phyloP scores from a whole-genome alignment of 768 basidiomycete species.

The Rhodotorula graminis region DNA sequence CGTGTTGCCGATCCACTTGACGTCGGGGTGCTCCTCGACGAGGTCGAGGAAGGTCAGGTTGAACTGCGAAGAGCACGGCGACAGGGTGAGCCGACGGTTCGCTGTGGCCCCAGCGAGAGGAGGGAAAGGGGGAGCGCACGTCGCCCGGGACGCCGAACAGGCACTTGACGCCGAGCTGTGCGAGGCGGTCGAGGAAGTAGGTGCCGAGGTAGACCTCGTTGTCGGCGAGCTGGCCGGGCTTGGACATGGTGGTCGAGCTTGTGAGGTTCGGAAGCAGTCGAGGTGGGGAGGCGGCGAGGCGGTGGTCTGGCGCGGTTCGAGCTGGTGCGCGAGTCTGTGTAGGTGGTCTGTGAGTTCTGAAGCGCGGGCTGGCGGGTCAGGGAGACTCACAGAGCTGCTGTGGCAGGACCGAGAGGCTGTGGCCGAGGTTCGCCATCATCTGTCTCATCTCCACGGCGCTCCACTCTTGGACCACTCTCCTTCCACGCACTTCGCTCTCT shows the following conservation, averaged over 20 bases:
- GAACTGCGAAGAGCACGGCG: conserved; percentile 20
- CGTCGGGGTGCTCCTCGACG: conserved; percentile 29
- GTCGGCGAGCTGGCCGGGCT: conserved; percentile 24
- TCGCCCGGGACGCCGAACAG: conserved; percentile 35
- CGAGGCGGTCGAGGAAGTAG: conserved; percentile 44
- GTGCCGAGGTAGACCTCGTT: conserved; percentile 44
- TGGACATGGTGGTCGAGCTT: conserved; percentile 2
- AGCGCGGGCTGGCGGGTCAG: too few relatives aligned
- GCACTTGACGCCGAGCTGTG: conserved; percentile 25
- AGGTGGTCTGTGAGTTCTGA: background rate
- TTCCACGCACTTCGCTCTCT: too few relatives aligned
- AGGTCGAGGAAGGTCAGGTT: conserved; percentile 40
- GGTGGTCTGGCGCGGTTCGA: background rate
- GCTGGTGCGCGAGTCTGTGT: background rate
- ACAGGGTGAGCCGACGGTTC: background rate
- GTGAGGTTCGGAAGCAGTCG: background rate
- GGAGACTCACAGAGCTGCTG: too few relatives aligned
- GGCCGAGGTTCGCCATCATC: too few relatives aligned
- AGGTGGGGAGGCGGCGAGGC: too few relatives aligned
- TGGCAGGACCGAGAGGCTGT: too few relatives aligned
- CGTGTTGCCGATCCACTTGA: conserved; percentile 36
- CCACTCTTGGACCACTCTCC: too few relatives aligned
- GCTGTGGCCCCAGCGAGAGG: background rate
- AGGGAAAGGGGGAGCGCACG: background rate
- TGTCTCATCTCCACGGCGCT: too few relatives aligned